Conservation (phyloP, 148 eudicot species). For the Amaranthus cruentus region DNA sequence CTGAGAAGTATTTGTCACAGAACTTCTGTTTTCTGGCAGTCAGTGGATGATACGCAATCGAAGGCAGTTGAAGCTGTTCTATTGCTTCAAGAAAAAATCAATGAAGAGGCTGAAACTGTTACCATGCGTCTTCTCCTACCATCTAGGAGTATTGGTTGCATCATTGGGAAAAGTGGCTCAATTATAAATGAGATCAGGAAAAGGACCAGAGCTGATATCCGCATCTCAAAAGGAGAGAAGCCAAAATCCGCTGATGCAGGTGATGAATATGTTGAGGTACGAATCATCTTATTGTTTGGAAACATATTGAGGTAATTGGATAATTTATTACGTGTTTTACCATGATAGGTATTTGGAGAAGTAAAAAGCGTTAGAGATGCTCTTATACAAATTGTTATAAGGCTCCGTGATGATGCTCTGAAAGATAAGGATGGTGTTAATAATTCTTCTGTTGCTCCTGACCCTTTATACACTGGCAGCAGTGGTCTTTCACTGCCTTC, state of each 20-base stretch:
- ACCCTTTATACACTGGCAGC: constrained; percentile 48
- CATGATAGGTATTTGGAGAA: constrained; percentile 63
- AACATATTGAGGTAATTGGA: not conserved
- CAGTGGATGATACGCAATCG: constrained; percentile 70
- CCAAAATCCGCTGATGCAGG: constrained; percentile 56
- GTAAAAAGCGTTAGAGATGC: constrained; percentile 80
- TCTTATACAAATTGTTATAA: constrained; percentile 71
- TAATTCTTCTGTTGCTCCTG: constrained; percentile 46
- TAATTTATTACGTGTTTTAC: not conserved
- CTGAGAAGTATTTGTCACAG: not conserved
- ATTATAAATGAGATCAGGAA: constrained; percentile 84
- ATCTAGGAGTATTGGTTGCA: constrained; percentile 76
- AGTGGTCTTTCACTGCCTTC: constrained; percentile 51
- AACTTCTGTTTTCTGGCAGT: constrained; percentile 38
- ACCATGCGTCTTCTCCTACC: constrained; percentile 65
- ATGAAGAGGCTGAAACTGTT: constrained; percentile 67
- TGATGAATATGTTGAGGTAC: constrained; percentile 81
- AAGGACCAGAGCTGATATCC: constrained; percentile 70
- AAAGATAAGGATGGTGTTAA: constrained; percentile 50
- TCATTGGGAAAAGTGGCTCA: constrained; percentile 89
- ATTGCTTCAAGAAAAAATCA: constrained; percentile 87
- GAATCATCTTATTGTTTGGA: constrained; percentile 4
- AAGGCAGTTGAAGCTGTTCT: constrained; percentile 91
- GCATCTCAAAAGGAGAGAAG: constrained; percentile 69
- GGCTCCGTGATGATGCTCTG: constrained; percentile 82